Evolutionary conservation across 2,329 filamentous ascomycete species (phyloP), one percentile per base, ranked within the genome.

Genomic region (Helicocarpus griseus): DNA sequence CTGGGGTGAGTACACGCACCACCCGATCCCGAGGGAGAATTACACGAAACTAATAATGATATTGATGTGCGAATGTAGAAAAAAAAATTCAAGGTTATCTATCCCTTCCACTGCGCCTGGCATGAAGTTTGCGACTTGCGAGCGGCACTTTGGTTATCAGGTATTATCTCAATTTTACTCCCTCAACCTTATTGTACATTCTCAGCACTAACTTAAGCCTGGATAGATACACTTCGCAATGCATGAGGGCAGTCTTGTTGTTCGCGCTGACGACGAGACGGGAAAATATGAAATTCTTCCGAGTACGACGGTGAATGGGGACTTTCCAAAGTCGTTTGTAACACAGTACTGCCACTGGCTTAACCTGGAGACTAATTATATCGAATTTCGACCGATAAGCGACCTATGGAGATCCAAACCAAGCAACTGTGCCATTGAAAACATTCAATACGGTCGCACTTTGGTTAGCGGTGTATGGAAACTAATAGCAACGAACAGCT

Each of bases 301-400:
- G 0, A 51, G 55, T 8, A 56, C 57, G 14, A 46, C 59, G 17
- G 56, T 71, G 3, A 7, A 22, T 6, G 55, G 44, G 11, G 57
- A 63, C 22, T 57, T 71, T 13, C 68, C 67, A 8, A 46, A 52
- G 0, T 41, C 53, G 0, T 71, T 79, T 8, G 56, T 73, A 1
- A 41, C 70, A 1, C 53, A 69, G 0, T 71, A 66, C 46, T 61
- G 66, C 0, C 76, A 79, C 50, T 80, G 77, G 77, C 70, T 74
- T 46, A 55, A 73, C 13, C 2, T 60, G 0, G 38, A 55, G 1
- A 57, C 48, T 0, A 52, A 56, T 0, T 49, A 50, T 21, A 49
- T 70, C 11, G 61, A 66, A 49, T 68, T 69, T 45, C 55, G 66
- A 1, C 60, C 62, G 6, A 28, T 61, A 1, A 29, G 48, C 0